Conservation (phyloP, 2,329 filamentous ascomycete genomes). For the Penicillium aurantiogriseum region DNA sequence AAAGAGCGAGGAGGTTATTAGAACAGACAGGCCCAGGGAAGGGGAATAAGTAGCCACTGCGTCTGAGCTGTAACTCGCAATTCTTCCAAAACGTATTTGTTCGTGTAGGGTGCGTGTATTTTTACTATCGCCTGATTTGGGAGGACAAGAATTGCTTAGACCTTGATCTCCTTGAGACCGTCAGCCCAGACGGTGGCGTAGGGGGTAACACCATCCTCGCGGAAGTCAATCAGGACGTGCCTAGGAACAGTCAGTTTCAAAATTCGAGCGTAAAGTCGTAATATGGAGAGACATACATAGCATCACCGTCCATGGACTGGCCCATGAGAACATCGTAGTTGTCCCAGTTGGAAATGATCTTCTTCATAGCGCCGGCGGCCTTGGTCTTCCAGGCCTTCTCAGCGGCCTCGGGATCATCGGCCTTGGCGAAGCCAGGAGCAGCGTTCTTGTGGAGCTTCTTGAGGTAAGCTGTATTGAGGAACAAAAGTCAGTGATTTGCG, state of each 20-base stretch:
- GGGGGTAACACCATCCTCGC: slow-evolving; percentile 89
- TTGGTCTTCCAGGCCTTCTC: slow-evolving; percentile 66
- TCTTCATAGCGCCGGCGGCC: slow-evolving; percentile 74
- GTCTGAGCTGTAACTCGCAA: slow-evolving; percentile 16
- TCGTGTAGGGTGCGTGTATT: slow-evolving; percentile 23
- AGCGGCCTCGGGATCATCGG: slow-evolving; percentile 42
- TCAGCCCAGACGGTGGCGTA: slow-evolving; percentile 94
- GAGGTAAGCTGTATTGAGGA: slow-evolving; percentile 68
- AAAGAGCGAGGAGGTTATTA: slow-evolving; percentile 21
- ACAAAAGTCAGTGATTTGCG: neutral
- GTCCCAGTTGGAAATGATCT: slow-evolving; percentile 85
- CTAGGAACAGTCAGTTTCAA: slow-evolving; percentile 44
- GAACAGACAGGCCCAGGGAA: slow-evolving; percentile 20
- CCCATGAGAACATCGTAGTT: slow-evolving; percentile 94
- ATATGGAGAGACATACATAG: slow-evolving; percentile 68
- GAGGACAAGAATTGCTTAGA: slow-evolving; percentile 55
- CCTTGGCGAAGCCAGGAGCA: slow-evolving; percentile 60
- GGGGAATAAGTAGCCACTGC: slow-evolving; percentile 15
- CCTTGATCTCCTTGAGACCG: slow-evolving; percentile 84
- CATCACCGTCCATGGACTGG: slow-evolving; percentile 88
- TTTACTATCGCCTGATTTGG: slow-evolving; percentile 13
- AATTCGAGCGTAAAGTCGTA: neutral
- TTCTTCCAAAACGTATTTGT: slow-evolving; percentile 26
- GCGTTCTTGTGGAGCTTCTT: slow-evolving; percentile 77
- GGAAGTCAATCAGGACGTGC: slow-evolving; percentile 93